Conservation (phyloP, 352 stramenopile species). For the Globisporangium paroecandrum region DNA sequence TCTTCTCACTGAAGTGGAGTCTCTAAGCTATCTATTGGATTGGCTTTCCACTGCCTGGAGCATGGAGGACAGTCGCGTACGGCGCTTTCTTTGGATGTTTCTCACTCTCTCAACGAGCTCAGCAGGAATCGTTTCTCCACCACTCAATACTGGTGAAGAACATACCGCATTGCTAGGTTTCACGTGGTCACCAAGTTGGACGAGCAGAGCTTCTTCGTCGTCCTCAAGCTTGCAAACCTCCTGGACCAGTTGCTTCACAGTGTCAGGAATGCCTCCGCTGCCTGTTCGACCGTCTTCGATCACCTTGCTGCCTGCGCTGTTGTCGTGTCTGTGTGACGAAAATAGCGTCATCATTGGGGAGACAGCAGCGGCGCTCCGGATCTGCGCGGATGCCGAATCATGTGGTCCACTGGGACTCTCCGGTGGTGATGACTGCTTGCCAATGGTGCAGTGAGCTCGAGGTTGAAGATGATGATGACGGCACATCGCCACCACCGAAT, state of each 20-base stretch:
- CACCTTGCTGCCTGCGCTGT: background rate
- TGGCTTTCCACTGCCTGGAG: constrained; percentile 7
- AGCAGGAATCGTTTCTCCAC: background rate
- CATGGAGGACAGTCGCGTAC: background rate
- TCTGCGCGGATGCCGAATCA: background rate
- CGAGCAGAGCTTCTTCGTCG: constrained; percentile 9
- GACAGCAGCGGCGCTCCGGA: background rate
- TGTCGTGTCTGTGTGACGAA: background rate
- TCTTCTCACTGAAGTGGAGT: background rate
- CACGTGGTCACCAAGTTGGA: background rate
- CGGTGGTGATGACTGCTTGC: constrained; percentile 1
- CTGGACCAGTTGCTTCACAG: background rate
- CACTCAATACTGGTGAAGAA: background rate
- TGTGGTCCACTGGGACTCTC: background rate
- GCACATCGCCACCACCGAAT: background rate
- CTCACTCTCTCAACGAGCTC: constrained; percentile 5
- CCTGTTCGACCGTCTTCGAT: background rate
- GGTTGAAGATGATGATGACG: background rate
- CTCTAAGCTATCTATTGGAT: background rate
- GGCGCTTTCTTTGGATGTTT: constrained; percentile 6
- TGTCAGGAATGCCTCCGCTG: background rate
- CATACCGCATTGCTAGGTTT: background rate
- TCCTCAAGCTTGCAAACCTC: constrained; percentile 12
- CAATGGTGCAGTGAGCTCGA: background rate
- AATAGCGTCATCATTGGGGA: background rate